Base-by-base conservation (phyloP, 768 basidiomycete genomes). In the Macrocybe gigantea region DNA sequence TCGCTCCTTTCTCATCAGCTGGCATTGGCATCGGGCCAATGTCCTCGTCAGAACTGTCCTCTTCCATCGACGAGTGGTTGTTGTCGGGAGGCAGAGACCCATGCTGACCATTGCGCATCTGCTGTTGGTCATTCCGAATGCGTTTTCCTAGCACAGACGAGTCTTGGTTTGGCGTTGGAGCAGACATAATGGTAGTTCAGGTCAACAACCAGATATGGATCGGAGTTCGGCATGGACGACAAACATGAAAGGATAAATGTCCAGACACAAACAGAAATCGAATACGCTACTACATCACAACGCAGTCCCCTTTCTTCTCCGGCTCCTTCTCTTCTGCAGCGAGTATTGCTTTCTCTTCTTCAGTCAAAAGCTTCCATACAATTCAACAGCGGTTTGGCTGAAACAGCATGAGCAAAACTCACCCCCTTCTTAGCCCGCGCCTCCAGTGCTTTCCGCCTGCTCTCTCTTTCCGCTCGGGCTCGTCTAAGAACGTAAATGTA, bases 21-120 rank as follows among this genome's bases (percentile, higher is more conserved):
- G 85, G 81, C 69, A 89, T 69, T 7, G 93, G 92, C 91, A 93
- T 93, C 6, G 91, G 92, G 5, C 90, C 90, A 36, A 93, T 75
- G 59, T 93, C 91, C 55, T 86, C 84, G 56, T 86, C 84, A 53
- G 82, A 81, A 33, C 82, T 80, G 15, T 72, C 72, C 5, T 75
- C 72, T 2, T 73, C 72, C 30, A 63, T 60, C 22, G 22, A 13
- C 64, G 60, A n/a, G 49, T 32, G 11, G 55, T 38, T 42, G 56
- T 45, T 34, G 56, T 64, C 3, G 46, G 30, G 14, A 33, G 50
- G 42, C 31, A 40, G 14, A 14, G 29, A 10, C 8, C 31, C 36
- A 30, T 47, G 48, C n/a, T 47, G 48, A 13, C 40, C 51, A 40
- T 57, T 56, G 14, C 55, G 62, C 35, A 60, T 54, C 14, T 63